Percentiles rank a stretch among this genome's conserved stretches.
phyloP scores from a whole-genome alignment of 1,284 basidiomycete genomes.

The Puccinia triticina region DNA sequence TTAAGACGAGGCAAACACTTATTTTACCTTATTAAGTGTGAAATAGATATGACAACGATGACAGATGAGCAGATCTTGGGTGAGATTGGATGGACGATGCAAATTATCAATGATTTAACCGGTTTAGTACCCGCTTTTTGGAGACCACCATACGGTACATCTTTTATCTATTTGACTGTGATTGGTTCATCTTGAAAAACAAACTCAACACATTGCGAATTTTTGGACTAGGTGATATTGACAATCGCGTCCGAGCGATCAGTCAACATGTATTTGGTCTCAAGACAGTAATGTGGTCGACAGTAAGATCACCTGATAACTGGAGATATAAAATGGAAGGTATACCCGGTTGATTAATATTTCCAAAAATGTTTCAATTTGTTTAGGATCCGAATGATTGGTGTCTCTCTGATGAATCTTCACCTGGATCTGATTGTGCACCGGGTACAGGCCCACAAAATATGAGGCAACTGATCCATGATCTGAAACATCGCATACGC shows the following conservation, averaged over 20 bases:
- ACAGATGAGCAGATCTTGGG: constrained; percentile 72
- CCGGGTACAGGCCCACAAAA: constrained; percentile 49
- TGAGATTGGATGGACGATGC: constrained; percentile 80
- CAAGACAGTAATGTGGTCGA: constrained; percentile 75
- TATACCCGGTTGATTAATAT: not conserved
- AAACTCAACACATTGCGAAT: not conserved
- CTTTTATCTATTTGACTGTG: constrained; percentile 2
- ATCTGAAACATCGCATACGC: constrained; percentile 5
- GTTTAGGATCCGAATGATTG: constrained; percentile 48
- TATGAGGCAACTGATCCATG: constrained; percentile 9
- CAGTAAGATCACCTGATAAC: constrained; percentile 62
- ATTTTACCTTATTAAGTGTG: not conserved
- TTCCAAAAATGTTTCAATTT: not conserved
- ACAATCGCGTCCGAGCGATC: constrained; percentile 48
- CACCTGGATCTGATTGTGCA: constrained; percentile 35
- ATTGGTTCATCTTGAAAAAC: not conserved
- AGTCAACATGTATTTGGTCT: constrained; percentile 61
- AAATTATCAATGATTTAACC: constrained; percentile 78
- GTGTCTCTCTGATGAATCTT: constrained; percentile 45
- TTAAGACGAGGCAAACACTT: not conserved
- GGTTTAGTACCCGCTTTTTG: constrained; percentile 46
- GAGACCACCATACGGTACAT: constrained; percentile 72
- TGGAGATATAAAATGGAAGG: not conserved
- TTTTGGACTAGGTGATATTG: constrained; percentile 42
- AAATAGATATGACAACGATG: constrained; percentile 71